phyloP scores from a whole-genome alignment of 2,329 filamentous ascomycete genomes.

The Botrytis galanthina region DNA sequence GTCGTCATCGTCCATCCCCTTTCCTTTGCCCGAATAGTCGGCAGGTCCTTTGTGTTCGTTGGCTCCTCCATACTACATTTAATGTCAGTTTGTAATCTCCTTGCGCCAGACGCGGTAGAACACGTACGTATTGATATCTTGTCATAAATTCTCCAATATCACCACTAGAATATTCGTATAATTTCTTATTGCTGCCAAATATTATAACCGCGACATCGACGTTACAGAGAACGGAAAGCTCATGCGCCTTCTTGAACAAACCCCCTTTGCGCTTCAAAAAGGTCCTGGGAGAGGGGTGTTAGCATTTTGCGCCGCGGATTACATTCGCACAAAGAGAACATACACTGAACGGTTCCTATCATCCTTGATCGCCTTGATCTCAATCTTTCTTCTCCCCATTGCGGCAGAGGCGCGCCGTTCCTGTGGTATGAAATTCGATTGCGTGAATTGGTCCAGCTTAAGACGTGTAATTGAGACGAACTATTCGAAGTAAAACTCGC shows the following conservation, averaged over 20 bases:
- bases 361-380: slow-evolving; percentile 99
- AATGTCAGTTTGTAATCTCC: slow-evolving; percentile 26
- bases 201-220: slow-evolving; percentile 99
- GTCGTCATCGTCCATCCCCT: slow-evolving; percentile 71
- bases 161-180: slow-evolving; percentile 94
- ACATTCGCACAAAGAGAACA: slow-evolving; percentile 27
- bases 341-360: slow-evolving; percentile 97
- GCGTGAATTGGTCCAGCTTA: slow-evolving; percentile 37
- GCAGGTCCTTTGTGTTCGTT: slow-evolving; percentile 95
- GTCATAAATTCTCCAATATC: slow-evolving; percentile 90
- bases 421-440: slow-evolving; percentile 31
- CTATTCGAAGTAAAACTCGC: not conserved
- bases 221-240: slow-evolving; percentile 94
- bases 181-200: slow-evolving; percentile 97
- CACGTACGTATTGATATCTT: slow-evolving; percentile 84
- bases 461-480: slow-evolving; percentile 4
- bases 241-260: slow-evolving; percentile 98
- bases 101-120: slow-evolving; percentile 18
- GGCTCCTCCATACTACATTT: slow-evolving; percentile 74
- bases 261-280: slow-evolving; percentile 99
- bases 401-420: slow-evolving; percentile 38
- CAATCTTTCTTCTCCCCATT: slow-evolving; percentile 99
- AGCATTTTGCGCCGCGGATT: slow-evolving; percentile 9
- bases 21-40: slow-evolving; percentile 80
- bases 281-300: slow-evolving; percentile 57